These are phyloP conservation scores for Mycocentrospora acerina DNA, from an alignment of 2,329 filamentous ascomycete species.

Conservation along the genomic window DNA sequence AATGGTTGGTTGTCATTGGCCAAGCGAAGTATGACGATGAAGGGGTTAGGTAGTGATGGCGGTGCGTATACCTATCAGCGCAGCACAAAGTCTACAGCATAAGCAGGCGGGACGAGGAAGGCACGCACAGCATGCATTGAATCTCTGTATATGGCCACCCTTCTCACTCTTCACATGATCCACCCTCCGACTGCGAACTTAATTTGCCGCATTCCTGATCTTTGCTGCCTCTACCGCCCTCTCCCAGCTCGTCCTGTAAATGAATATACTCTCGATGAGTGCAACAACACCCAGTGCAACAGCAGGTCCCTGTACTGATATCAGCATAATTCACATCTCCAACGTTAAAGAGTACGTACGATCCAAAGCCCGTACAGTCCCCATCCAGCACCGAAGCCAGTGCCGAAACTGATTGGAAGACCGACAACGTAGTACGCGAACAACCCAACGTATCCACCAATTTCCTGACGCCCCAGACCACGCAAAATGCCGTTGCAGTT, in stretches of 20 bases:
- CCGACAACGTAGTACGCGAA: conserved; percentile 85
- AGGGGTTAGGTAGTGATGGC: no score
- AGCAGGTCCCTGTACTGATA: conserved; percentile 43
- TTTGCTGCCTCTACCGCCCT: conserved; percentile 62
- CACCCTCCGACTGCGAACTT: conserved; percentile 22
- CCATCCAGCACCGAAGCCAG: conserved; percentile 77
- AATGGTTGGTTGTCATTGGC: no score
- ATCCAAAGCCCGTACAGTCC: conserved; percentile 78
- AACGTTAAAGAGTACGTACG: conserved; percentile 23
- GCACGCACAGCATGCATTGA: no score
- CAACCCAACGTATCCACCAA: conserved; percentile 87
- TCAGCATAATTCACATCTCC: conserved; percentile 5
- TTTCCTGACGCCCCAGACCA: conserved; percentile 82
- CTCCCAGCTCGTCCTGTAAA: conserved; percentile 58
- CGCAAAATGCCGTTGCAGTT: conserved; percentile 83
- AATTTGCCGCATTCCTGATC: conserved; percentile 51
- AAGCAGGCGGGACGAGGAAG: no score
- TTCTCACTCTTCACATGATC: no score
- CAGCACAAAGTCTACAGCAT: no score
- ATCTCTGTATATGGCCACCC: no score
- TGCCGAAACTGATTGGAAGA: conserved; percentile 77
- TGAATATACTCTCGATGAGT: conserved; percentile 58
- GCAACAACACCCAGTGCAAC: conserved; percentile 67
- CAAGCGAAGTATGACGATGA: no score
- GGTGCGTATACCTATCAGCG: no score